Base-by-base conservation (phyloP, 176 grass and related monocot species). In the Lolium multiflorum region DNA sequence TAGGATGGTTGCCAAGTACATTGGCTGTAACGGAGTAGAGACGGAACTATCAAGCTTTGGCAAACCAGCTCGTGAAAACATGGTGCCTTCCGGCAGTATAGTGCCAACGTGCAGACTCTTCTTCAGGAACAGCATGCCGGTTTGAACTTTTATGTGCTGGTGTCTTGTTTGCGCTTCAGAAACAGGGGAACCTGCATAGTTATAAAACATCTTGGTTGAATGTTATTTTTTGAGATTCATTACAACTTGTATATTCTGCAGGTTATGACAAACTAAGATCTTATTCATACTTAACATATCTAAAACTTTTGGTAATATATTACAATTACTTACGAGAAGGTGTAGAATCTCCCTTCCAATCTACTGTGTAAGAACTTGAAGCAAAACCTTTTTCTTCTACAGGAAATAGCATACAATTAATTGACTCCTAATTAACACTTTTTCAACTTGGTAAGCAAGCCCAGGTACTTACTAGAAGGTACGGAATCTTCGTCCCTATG, bases 101-200 rank as follows among this genome's bases (percentile, higher is more conserved):
- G 39, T 47, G 39, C 69, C 69, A 14, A 72, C 20, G 9, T 3
- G 41, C 10, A 72, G 20, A 7, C 3, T 72, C 20, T 72, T 72
- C 69, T 72, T 72, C 10, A 72, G 11, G 69, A 72, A 72, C 69
- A 72, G 46, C 69, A 72, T 72, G 39, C 69, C 69, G 0, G 39
- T 72, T 21, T 47, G 69, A 22, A 72, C 69, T 72, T 72, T 72
- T 22, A 72, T 72, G 20, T 72, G 4, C 0, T 72, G 41, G 20
- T 14, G 41, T 46, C 20, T 46, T 41, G 39, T 41, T 41, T 41
- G 39, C 39, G 39, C 39, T 41, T 41, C 3, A 41, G 3, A 6
- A 41, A 6, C 39, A 41, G 39, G 39, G 39, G 39, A 41, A 41
- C 6, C 39, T 41, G 39, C 39, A 41, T 41, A 41, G 39, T 5